Conservation (phyloP, 352 stramenopile species). For the Phytophthora melonis region DNA sequence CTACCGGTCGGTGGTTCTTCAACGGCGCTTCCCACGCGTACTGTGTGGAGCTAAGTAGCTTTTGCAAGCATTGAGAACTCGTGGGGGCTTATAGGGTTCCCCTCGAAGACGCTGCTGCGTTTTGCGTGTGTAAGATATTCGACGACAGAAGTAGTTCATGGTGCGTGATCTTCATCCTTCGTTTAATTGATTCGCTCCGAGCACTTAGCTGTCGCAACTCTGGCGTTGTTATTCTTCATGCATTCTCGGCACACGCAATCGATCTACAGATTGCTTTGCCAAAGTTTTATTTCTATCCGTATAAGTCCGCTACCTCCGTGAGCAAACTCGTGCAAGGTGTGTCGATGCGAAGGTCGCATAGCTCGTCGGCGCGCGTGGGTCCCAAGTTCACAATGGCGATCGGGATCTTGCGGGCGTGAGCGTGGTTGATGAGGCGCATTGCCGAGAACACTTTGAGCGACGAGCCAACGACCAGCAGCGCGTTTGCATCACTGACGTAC, state of each 20-base stretch:
- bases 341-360: slow-evolving; percentile 81
- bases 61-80: slow-evolving; percentile 23
- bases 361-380: slow-evolving; percentile 85
- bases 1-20: slow-evolving; percentile 39
- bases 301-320: slow-evolving; percentile 45
- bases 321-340: slow-evolving; percentile 64
- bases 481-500: slow-evolving; percentile 83
- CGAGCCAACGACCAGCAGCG: slow-evolving; percentile 93
- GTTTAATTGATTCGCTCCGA: slow-evolving; percentile 25
- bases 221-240: slow-evolving; percentile 5
- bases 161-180: slow-evolving; percentile 29
- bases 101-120: slow-evolving; percentile 25
- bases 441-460: slow-evolving; percentile 96
- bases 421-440: slow-evolving; percentile 92
- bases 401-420: slow-evolving; percentile 65
- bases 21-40: slow-evolving; percentile 53
- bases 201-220: slow-evolving; percentile 25
- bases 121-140: slow-evolving; percentile 48
- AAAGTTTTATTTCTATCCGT: slow-evolving; percentile 24
- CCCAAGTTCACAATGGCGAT: slow-evolving; percentile 92
- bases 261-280: neutral
- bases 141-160: slow-evolving; percentile 31
- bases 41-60: slow-evolving; percentile 60
- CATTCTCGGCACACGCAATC: neutral
- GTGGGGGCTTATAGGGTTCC: slow-evolving; percentile 3